Evolutionary conservation across 352 stramenopile species (phyloP), one percentile per base, ranked within the genome.

Genomic region (Phytophthora macrochlamydospora): DNA sequence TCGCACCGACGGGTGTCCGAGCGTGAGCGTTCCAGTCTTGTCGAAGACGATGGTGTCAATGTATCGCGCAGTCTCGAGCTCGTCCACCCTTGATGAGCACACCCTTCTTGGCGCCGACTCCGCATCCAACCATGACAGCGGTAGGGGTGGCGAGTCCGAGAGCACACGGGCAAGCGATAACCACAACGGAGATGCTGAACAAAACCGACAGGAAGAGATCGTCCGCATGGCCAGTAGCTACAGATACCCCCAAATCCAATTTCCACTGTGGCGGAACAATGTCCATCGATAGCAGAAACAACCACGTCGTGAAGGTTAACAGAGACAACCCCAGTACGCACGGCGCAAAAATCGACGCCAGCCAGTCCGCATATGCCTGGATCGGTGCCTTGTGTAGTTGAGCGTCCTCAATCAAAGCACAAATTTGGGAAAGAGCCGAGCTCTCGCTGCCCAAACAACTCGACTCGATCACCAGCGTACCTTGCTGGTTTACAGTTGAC

Each of bases 11-110:
- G 87, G 85, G 29, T 90, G 83, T 38, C 88, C 90, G 14, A 88
- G 75, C 1, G 94, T 98, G 2, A 98, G 69, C 7, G 94, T 98
- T 1, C 93, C 93, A 2, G 93, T 98, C 74, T 98, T 98, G 67
- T 98, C 94, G 68, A 98, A 98, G 31, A 96, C 93, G 32, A 94
- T 89, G 28, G 85, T 90, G 32, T 91, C 86, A 1, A 97, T 89
- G 62, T 97, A 90, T 3, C 83, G 83, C 12, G 88, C 83, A 2
- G 91, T 87, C 60, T 97, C 90, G 1, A 97, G 87, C 85, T 9
- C 80, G 75, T 1, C 89, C 89, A 1, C 93, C 93, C 63, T 95
- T 95, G 59, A 98, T 90, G 7, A 97, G 67, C 50, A 98, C 93
- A 1, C 95, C 83, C 18, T 91, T 81, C 65, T 96, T 91, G 30